These are phyloP conservation scores for Rhizopus microsporus DNA, from an alignment of 371 early-diverging fungal species.

Conservation along the genomic window DNA sequence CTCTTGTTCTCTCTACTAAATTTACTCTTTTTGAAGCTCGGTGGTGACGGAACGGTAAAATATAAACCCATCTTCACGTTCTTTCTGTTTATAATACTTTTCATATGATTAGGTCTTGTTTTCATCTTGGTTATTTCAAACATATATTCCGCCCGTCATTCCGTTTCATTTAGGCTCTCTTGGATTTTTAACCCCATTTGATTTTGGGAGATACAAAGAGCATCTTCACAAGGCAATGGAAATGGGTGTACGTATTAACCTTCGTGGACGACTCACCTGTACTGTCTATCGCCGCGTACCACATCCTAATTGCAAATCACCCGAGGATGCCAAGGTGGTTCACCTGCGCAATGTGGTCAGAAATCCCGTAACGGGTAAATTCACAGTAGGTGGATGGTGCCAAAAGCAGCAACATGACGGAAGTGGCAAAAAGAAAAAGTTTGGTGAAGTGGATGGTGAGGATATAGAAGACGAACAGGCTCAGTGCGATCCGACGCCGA, in stretches of 20 bases:
- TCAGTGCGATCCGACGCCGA: neutral
- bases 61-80: constrained; percentile 52
- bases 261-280: constrained; percentile 88
- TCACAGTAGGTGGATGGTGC: constrained; percentile 50
- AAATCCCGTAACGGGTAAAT: constrained; percentile 50
- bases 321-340: constrained; percentile 20
- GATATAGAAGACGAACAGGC: constrained; percentile 20
- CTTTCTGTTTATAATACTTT: constrained; percentile 66
- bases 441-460: constrained; percentile 52
- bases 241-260: constrained; percentile 78
- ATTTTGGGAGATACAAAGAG: constrained; percentile 62
- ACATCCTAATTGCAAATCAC: constrained; percentile 27
- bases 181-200: constrained; percentile 92
- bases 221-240: constrained; percentile 64
- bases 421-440: constrained; percentile 31
- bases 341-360: constrained; percentile 44
- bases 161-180: constrained; percentile 90
- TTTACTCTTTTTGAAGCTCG: constrained; percentile 51
- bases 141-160: constrained; percentile 86
- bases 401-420: constrained; percentile 9
- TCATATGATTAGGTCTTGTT: constrained; percentile 72
- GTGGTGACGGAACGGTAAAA: constrained; percentile 89
- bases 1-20: constrained; percentile 15
- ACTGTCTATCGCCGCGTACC: constrained; percentile 70
- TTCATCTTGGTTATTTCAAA: constrained; percentile 92